Evolutionary conservation across 2,329 filamentous ascomycete species (phyloP), one percentile per base, ranked within the genome.

Genomic region (Cercospora zeae-maydis): DNA sequence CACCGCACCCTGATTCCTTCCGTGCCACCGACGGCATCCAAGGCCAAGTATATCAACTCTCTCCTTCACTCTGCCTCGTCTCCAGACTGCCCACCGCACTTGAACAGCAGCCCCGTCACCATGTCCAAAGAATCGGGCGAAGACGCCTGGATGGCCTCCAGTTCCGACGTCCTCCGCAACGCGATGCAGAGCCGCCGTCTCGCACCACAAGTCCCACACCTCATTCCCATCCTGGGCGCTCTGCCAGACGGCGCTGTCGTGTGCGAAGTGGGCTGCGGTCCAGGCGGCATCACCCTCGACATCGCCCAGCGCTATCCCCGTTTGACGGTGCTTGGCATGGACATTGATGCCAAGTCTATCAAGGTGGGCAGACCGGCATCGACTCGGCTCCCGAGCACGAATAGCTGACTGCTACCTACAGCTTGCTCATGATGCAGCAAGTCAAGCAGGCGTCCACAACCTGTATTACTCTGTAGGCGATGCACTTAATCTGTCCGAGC

Each of bases 301-400:
- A 63, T 66, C 24, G 57, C 63, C 7, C 49, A 66, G 31, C 36
- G 57, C 13, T 63, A 63, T 51, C 61, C 63, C 19, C 45, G 56
- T 37, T 54, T 63, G 1, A 54, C 14, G 3, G 61, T 66, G 13
- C 59, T 63, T 34, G 63, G 63, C 47, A 52, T 63, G 13, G 63
- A 66, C 36, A 59, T 63, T 34, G 58, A 63, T 53, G 54, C 52
- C 30, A 54, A 61, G 39, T 63, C 61, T n/a, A 66, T 66, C 58
- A 45, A 66, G 61, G 55, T 65, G 8, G 39, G 34, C 13, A 16
- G 27, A 34, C 11, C 14, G 14, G 45, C 19, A 30, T 11, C 47
- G 27, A 33, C 2, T n/a, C 3, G 2, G 7, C 8, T 4, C 8
- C 19, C 5, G 8, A 14, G 19, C 27, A 33, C 27, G 49, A 9